Evolutionary conservation across 2,329 filamentous ascomycete genomes (phyloP), one percentile per base, ranked within the genome.

Genomic region (Aspergillus melleus): DNA sequence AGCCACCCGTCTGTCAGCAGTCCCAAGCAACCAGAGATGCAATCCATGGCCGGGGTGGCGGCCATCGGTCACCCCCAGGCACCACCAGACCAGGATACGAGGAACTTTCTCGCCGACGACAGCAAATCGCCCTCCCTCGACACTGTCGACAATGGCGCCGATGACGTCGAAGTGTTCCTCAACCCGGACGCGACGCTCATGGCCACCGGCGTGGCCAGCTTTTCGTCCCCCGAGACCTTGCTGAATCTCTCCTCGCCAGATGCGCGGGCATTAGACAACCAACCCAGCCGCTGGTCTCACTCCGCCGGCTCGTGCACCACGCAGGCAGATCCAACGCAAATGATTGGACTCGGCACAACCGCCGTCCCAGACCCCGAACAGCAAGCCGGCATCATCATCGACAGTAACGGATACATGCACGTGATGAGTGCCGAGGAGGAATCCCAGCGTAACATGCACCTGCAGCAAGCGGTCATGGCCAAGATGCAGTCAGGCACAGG

Each of bases 391-490:
- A 61, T 67, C 11, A 67, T 72, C 19, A 63, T 72, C 22, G 65
- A 71, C 58, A 60, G 50, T 24, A 59, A 62, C 19, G 70, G 70
- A 14, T 22, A 61, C 3, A 58, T 58, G 12, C 69, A 62, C 16
- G 42, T 65, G 47, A 62, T 72, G 44, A 64, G 56, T 2, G 58
- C 60, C 1, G 63, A 54, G 8, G 67, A 70, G 56, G 67, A 68
- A 49, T 53, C 50, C 6, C 59, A 66, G 52, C 66, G 68, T 1
- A 57, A 63, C 6, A 22, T 61, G 5, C 57, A 64, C 29, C 55
- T 72, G 5, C 66, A 68, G 32, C 61, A 66, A 11, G 70, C 69
- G 2, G 70, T 71, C 10, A 59, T 64, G 42, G 65, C 68, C 19
- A 70, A 66, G 52, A 70, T 71, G 70, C 57, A 44, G n/a, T 58